phyloP scores from a whole-genome alignment of 179 eudicot genomes.

The Beta corolliflora region DNA sequence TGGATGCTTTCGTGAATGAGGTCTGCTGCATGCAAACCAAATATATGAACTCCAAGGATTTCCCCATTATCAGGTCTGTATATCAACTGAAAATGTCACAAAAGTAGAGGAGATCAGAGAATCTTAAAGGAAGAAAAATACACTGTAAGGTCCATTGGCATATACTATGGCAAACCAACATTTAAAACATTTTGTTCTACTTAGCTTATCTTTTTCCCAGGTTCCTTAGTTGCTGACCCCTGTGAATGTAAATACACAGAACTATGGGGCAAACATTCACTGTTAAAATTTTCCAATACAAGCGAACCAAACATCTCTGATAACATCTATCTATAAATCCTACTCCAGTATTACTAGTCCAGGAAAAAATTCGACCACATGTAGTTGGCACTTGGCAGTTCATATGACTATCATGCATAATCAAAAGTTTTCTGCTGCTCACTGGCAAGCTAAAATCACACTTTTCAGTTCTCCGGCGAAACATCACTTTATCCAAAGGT shows the following conservation, averaged over 20 bases:
- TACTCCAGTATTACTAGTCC: not conserved
- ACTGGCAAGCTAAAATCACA: not conserved
- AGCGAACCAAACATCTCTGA: not conserved
- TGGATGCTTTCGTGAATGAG: conserved; percentile 99
- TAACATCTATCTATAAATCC: not conserved
- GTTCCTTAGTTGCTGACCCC: not conserved
- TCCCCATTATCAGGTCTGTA: conserved; percentile 99
- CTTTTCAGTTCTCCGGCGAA: too few relatives aligned
- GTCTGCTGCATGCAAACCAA: conserved; percentile 98
- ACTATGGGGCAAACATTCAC: not conserved
- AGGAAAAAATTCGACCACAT: too few relatives aligned
- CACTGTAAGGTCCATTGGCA: not conserved
- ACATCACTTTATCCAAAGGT: too few relatives aligned
- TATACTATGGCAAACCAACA: too few relatives aligned
- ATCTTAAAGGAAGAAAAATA: not conserved
- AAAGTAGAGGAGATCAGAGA: conserved; percentile 24
- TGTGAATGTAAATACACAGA: not conserved
- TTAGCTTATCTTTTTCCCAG: not conserved
- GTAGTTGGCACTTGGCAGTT: not conserved
- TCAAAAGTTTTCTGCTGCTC: not conserved
- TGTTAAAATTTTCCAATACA: not conserved
- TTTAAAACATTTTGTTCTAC: not conserved
- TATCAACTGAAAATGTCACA: conserved; percentile 64
- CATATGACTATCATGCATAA: not conserved
- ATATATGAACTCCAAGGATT: conserved; percentile 98